Percentiles rank a stretch among this genome's conserved stretches.
These are phyloP conservation scores for Lactifluus pinguis DNA, from an alignment of 768 basidiomycete genomes.

Conservation along the genomic window DNA sequence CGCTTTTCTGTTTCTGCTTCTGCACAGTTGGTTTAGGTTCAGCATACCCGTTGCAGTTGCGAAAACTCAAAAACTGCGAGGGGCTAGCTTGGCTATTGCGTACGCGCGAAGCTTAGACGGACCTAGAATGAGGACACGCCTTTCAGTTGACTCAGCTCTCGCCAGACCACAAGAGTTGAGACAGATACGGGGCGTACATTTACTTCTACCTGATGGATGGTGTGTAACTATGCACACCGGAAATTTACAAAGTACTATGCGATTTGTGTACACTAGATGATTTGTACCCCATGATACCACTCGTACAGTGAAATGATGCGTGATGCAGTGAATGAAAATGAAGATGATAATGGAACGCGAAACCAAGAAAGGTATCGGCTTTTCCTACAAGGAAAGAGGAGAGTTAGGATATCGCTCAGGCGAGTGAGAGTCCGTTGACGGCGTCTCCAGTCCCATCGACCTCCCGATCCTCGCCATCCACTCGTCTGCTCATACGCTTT, in stretches of 20 bases:
- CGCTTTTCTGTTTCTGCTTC: neutral
- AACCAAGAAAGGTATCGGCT: neutral
- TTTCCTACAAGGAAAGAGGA: neutral
- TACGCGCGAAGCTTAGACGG: conserved; percentile 18
- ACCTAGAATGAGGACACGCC: conserved; percentile 52
- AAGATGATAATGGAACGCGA: neutral
- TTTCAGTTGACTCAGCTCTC: conserved; percentile 78
- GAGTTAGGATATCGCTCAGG: conserved; percentile 7
- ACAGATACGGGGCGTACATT: conserved; percentile 86
- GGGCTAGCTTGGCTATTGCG: conserved; percentile 4
- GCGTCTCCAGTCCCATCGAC: conserved; percentile 75
- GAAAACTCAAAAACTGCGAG: neutral
- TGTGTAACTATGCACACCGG: neutral
- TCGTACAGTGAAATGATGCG: conserved; percentile 7
- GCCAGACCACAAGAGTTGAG: conserved; percentile 57
- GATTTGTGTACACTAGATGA: neutral
- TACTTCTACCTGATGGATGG: neutral
- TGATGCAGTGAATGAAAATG: neutral
- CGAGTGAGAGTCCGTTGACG: conserved; percentile 52
- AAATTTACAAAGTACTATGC: neutral
- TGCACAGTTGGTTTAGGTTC: neutral
- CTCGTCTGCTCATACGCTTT: conserved; percentile 40
- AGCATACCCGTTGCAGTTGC: conserved; percentile 8
- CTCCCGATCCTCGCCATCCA: conserved; percentile 56
- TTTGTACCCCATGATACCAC: neutral